Evolutionary conservation across 257 asterid genomes (phyloP).

Genomic region (Solanum tarijense): DNA sequence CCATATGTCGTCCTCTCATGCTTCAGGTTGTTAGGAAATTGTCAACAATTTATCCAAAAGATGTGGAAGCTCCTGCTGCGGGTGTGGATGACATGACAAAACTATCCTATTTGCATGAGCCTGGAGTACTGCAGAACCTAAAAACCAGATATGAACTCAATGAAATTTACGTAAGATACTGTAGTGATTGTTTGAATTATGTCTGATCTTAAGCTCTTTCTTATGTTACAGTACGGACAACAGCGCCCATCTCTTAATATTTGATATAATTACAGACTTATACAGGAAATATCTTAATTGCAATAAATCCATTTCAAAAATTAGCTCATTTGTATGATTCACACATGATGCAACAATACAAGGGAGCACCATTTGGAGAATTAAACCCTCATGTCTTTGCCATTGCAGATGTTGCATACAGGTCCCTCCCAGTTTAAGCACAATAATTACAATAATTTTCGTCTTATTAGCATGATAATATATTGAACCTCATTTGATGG

Average conservation of each 20-base stretch:
- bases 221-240: not conserved
- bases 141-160: slow-evolving; percentile 87
- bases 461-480: slow-evolving; percentile 11
- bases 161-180: slow-evolving; percentile 69
- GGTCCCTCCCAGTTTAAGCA: slow-evolving; percentile 33
- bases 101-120: slow-evolving; percentile 91
- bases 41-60: slow-evolving; percentile 77
- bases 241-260: slow-evolving; percentile 11
- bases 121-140: slow-evolving; percentile 89
- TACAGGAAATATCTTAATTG: slow-evolving; percentile 94
- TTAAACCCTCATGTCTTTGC: slow-evolving; percentile 98
- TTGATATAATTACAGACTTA: slow-evolving; percentile 61
- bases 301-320: slow-evolving; percentile 96
- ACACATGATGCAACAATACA: slow-evolving; percentile 98
- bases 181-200: not conserved
- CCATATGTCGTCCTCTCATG: not conserved
- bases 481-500: slow-evolving; percentile 5
- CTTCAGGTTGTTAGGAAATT: slow-evolving; percentile 64
- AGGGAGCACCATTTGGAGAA: slow-evolving; percentile 93
- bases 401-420: slow-evolving; percentile 97
- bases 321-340: slow-evolving; percentile 73
- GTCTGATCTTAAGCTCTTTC: not conserved
- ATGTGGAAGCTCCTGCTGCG: slow-evolving; percentile 87
- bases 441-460: not conserved
- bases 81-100: slow-evolving; percentile 99